These are phyloP conservation scores for Beauveria rudraprayagi DNA, from an alignment of 2,329 filamentous ascomycete species.

Conservation along the genomic window DNA sequence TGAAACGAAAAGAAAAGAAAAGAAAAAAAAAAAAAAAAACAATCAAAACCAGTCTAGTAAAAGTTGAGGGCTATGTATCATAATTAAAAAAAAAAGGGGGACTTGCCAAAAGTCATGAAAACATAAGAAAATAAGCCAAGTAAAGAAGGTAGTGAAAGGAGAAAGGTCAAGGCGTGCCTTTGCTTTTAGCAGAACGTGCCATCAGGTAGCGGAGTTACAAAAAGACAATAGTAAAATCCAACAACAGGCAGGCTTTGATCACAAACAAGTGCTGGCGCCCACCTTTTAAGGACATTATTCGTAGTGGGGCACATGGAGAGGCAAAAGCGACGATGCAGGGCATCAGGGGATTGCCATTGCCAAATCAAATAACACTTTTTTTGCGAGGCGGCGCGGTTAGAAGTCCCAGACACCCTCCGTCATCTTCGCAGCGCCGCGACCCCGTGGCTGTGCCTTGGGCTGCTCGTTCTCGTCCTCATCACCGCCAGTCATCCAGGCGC, in stretches of 20 bases:
- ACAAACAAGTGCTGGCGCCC: not conserved
- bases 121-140: not conserved
- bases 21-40: not conserved
- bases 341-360: not conserved
- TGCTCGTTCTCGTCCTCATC: conserved; percentile 16
- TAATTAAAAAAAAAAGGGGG: not conserved
- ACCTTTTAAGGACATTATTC: not conserved
- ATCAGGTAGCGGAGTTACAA: not conserved
- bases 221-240: not conserved
- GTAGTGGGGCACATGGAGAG: not conserved
- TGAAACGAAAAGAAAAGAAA: not conserved
- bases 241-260: not conserved
- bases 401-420: conserved; percentile 39
- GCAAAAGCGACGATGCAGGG: not conserved
- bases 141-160: not conserved
- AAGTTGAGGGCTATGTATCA: conserved; percentile 3
- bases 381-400: conserved; percentile 19
- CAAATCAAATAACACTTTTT: not conserved
- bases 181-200: not conserved
- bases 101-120: conserved; percentile 1
- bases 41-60: not conserved
- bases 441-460: conserved; percentile 25
- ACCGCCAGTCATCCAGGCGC: conserved; percentile 46
- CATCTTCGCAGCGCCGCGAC: conserved; percentile 29
- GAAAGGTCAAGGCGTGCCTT: not conserved